These are phyloP conservation scores for Austroboletus festivus DNA, from an alignment of 768 basidiomycete species.

Conservation along the genomic window DNA sequence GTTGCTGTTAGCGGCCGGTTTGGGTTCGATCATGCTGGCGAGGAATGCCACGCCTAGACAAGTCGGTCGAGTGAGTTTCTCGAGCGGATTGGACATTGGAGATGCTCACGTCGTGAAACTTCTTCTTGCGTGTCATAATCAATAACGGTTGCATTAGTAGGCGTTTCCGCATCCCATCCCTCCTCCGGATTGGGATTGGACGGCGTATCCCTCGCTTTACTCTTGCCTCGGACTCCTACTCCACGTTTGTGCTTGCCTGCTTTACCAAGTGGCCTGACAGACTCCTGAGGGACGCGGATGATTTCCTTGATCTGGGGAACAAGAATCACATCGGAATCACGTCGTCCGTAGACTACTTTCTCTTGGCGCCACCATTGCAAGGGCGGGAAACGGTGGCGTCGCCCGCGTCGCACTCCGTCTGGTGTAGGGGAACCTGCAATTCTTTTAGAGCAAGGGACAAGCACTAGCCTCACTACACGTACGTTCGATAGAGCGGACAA, in stretches of 20 bases:
- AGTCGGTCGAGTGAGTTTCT: constrained; percentile 2
- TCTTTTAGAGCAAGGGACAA: constrained; percentile 7
- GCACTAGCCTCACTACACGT: constrained; percentile 2
- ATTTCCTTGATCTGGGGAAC: constrained; percentile 71
- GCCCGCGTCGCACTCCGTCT: constrained; percentile 65
- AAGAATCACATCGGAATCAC: constrained; percentile 45
- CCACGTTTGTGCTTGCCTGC: constrained; percentile 36
- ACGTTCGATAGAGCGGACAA: constrained; percentile 23
- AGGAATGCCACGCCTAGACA: constrained; percentile 76
- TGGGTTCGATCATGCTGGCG: constrained; percentile 60
- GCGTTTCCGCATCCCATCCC: constrained; percentile 85
- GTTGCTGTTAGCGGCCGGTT: constrained; percentile 53
- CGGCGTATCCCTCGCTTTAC: constrained; percentile 28
- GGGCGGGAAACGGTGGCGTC: constrained; percentile 65
- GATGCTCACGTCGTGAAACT: constrained; percentile 64
- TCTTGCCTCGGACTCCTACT: constrained; percentile 33
- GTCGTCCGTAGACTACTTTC: constrained; percentile 76
- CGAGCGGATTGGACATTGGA: not conserved
- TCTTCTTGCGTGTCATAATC: constrained; percentile 63
- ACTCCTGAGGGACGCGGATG: constrained; percentile 51
- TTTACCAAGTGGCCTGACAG: constrained; percentile 45
- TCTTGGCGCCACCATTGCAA: constrained; percentile 94
- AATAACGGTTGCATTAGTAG: constrained; percentile 60
- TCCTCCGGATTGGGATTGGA: constrained; percentile 54
- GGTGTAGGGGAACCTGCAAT: constrained; percentile 25